Base-by-base conservation (phyloP, 108 stramenopile genomes). In the Pseudonitzschia pungens region DNA sequence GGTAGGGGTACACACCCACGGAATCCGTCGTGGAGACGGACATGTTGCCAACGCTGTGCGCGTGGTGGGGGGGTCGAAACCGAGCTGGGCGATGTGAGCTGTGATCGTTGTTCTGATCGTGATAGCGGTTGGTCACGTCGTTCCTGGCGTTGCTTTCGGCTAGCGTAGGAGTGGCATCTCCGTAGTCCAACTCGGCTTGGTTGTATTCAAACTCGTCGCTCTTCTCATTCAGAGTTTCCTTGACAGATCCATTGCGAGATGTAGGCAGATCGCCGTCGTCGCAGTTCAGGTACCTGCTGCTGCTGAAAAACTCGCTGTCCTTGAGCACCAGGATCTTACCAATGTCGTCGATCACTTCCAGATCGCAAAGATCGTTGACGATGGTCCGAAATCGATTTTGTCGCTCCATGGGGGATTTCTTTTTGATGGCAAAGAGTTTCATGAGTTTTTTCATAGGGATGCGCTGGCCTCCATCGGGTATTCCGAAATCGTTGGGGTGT, bases 311-410 rank as follows among this genome's bases (percentile, higher is more conserved):
- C 18, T 18, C 16, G 18, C 20, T 40, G 11, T 9, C 32, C 20
- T 6, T 14, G 14, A 62, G 16, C 20, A 62, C 60, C 32, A 62
- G 14, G 16, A 62, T 33, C 36, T 62, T 62, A 7, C 57, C 57
- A 27, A 58, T 58, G 45, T 4, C 7, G n/a, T 36, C 33, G n/a
- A 33, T 36, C 32, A 40, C 81, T 55, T 84, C 77, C 71, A 90
- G 77, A 18, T 81, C 91, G 66, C 92, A 93, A n/a, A 91, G 70
- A 66, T 93, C 90, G 69, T 87, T 87, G 45, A 91, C 79, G 62
- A 88, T 73, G 18, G 69, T 65, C 43, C 80, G 80, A 75, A 93
- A 91, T 21, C 71, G 28, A 21, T 81, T 76, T 63, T 82, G 80
- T 51, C 88, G 74, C 65, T 88, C 90, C 24, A 50, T 33, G 9